Base-by-base conservation (phyloP, 495 filamentous ascomycete species). In the Daldinia decipiens region DNA sequence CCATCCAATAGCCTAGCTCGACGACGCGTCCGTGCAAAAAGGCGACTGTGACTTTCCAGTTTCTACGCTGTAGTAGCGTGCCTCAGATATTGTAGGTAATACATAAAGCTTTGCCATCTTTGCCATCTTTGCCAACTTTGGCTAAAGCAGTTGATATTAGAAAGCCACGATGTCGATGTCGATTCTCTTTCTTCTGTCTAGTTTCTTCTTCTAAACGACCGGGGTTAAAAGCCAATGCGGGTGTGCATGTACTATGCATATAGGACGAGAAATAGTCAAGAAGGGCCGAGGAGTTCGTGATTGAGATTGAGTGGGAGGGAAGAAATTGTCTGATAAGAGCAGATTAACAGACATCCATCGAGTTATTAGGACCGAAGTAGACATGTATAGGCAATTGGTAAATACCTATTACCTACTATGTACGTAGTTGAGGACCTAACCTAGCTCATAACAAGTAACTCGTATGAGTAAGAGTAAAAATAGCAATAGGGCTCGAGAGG, bases 261-360 rank as follows among this genome's bases (percentile, higher is more conserved):
- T 55, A 65, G 39, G 55, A 53, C 47, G 38, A 68, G 60, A 73
- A 60, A 64, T 59, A 45, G 45, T 66, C 21, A 59, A 73, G 64
- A 68, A 73, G 70, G 70, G 70, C 70, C 70, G 70, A 73, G 60
- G 55, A 65, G 52, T 45, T 60, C 17, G 62, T 65, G 50, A 54
- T 62, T 57, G 53, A 59, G 19, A 60, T 57, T 51, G 43, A 67
- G 53, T 55, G 8, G 56, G 40, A 47, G 45, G 29, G 57, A 38
- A 54, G 38, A 53, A 58, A 51, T 64, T 55, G 38, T 65, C 50
- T 72, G 70, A 72, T 72, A 72, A 72, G 70, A 58, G 57, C 54
- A 58, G 29, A 62, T 71, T 62, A 58, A 68, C 53, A 36, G 36
- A 43, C 34, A 19, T 29, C 45, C 24, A 34, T 55, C 51, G 24